phyloP scores from a whole-genome alignment of 192 early-diverging fungal genomes.

The Coemansia asiatica region DNA sequence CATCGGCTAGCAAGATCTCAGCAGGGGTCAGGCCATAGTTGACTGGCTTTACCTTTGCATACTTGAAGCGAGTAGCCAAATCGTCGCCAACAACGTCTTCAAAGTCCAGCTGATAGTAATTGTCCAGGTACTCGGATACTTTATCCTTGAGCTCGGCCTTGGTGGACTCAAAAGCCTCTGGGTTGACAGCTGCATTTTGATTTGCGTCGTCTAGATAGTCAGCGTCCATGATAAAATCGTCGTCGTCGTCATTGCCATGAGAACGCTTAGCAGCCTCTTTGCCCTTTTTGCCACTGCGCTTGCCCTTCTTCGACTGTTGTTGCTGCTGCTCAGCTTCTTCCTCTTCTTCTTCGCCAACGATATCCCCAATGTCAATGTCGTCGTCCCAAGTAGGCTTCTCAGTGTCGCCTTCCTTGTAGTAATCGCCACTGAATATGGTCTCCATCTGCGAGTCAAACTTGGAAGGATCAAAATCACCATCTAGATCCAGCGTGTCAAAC shows the following conservation, averaged over 20 bases:
- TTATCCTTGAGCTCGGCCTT: constrained; percentile 46
- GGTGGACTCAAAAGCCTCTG: constrained; percentile 12
- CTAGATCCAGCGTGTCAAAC: constrained; percentile 79
- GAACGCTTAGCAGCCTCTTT: constrained; percentile 22
- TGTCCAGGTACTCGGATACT: constrained; percentile 77
- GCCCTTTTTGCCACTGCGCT: constrained; percentile 35
- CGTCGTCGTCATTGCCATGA: constrained; percentile 31
- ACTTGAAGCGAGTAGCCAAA: constrained; percentile 87
- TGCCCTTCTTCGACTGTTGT: constrained; percentile 24
- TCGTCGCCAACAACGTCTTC: constrained; percentile 86
- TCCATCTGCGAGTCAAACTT: constrained; percentile 87
- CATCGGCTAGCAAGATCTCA: constrained; percentile 90
- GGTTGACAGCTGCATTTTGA: constrained; percentile 1
- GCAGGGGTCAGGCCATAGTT: constrained; percentile 75
- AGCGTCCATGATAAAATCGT: constrained; percentile 88
- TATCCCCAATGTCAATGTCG: constrained; percentile 75
- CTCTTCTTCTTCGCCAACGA: constrained; percentile 55
- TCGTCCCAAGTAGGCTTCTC: constrained; percentile 88
- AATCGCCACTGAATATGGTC: constrained; percentile 59
- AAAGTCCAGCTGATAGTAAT: constrained; percentile 89
- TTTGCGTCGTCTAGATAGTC: constrained; percentile 80
- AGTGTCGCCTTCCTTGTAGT: constrained; percentile 45
- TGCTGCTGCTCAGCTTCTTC: no score
- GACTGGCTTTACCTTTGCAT: constrained; percentile 77
- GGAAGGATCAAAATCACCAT: constrained; percentile 89